Evolutionary conservation across 2,329 filamentous ascomycete species (phyloP), one percentile per base, ranked within the genome.

Genomic region (Diaporthe citri): DNA sequence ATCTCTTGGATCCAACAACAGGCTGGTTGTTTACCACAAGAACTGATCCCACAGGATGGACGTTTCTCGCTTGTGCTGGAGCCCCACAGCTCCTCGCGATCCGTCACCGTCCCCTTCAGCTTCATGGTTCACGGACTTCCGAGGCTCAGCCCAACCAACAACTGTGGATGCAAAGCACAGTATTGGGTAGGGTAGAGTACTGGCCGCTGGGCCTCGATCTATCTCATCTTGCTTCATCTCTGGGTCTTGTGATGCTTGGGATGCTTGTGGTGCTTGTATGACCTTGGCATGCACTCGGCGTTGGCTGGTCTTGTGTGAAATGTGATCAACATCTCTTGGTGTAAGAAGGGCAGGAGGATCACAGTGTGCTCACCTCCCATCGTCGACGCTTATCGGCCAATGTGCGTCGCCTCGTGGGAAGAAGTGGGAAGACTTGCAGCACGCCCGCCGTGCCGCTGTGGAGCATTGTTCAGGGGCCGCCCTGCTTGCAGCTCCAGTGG

Each of bases 391-490:
- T 69, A 69, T 69, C 64, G 64, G 46, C 64, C 46, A 69, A 69
- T 69, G 64, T 69, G 46, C 46, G 64, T 69, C 34, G 48, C 64
- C 64, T 69, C 64, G 64, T 69, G 64, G 64, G 34, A 69, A 55
- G n/a, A 66, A 55, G 64, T 69, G 64, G 48, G 64, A 69, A 69
- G 64, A 69, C 64, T 67, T 39, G 62, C 48, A 55, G 62, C 43
- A 67, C 62, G 62, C 62, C 46, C 62, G 22, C 64, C 46, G 22
- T 67, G 64, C 64, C 64, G 64, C 64, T 25, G 64, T 69, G 64
- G 64, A 69, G 46, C 46, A 55, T 69, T 69, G 64, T 55, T 69
- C 64, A 69, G 64, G 64, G 64, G 64, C 64, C 64, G 34, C 64
- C 64, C 64, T 69, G 64, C 48, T 41, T 69, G 48, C 64, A 69